Conservation (phyloP, 116 monocot genomes). For the Thalassia testudinum region DNA sequence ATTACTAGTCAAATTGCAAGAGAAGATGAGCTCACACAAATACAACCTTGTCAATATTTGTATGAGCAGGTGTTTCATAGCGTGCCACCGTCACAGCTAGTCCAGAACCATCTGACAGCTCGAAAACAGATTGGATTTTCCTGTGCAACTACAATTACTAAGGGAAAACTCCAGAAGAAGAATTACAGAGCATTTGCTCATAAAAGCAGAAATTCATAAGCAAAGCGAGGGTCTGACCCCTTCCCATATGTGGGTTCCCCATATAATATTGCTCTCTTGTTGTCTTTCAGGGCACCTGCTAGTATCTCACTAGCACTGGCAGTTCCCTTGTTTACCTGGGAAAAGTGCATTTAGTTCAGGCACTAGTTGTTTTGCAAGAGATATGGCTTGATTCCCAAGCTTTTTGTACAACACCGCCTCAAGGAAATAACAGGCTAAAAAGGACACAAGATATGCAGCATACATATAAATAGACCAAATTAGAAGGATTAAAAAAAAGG, state of each 20-base stretch:
- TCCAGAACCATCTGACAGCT: slow-evolving; percentile 95
- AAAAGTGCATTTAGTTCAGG: neutral
- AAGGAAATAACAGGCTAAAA: no score
- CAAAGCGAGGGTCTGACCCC: no score
- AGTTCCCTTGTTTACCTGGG: slow-evolving; percentile 94
- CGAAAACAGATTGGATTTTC: slow-evolving; percentile 96
- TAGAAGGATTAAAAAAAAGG: no score
- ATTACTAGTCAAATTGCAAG: no score
- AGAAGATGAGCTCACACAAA: no score
- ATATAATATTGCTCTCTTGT: slow-evolving; percentile 82
- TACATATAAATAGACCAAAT: no score
- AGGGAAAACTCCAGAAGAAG: no score
- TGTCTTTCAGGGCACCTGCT: slow-evolving; percentile 97
- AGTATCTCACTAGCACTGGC: slow-evolving; percentile 99
- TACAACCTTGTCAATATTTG: slow-evolving; percentile 79
- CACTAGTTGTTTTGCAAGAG: no score
- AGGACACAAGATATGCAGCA: no score
- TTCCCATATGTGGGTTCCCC: slow-evolving; percentile 98
- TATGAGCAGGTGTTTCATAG: slow-evolving; percentile 95
- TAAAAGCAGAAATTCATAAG: no score
- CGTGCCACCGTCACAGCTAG: slow-evolving; percentile 92
- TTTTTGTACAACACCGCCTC: no score
- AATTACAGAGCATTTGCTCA: neutral
- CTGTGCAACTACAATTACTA: slow-evolving; percentile 19
- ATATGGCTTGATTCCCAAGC: no score